Conservation (phyloP, 2,329 filamentous ascomycete genomes). For the Exophiala xenobiotica region DNA sequence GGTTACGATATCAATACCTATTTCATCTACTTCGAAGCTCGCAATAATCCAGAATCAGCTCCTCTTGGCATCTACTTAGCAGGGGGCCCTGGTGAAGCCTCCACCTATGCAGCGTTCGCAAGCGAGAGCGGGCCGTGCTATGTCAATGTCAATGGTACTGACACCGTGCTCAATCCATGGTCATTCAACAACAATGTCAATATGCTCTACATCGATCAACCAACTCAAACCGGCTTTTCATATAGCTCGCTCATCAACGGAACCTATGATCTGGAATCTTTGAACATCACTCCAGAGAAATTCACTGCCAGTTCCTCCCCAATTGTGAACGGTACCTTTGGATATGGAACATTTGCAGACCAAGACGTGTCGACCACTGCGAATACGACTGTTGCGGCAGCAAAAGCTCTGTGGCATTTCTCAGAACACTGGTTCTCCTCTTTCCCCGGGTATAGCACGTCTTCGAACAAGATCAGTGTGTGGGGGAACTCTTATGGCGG, state of each 20-base stretch:
- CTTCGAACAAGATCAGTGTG: slow-evolving; percentile 44
- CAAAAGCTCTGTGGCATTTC: slow-evolving; percentile 54
- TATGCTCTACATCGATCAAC: slow-evolving; percentile 70
- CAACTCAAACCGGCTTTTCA: slow-evolving; percentile 58
- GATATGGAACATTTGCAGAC: slow-evolving; percentile 54
- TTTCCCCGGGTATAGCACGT: slow-evolving; percentile 61
- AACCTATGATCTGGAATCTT: slow-evolving; percentile 31
- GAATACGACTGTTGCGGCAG: slow-evolving; percentile 44
- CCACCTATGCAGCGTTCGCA: slow-evolving; percentile 56
- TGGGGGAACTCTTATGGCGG: slow-evolving; percentile 44
- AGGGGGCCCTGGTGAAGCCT: slow-evolving; percentile 60
- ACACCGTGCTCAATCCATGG: slow-evolving; percentile 56
- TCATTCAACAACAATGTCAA: slow-evolving; percentile 65
- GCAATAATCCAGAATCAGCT: slow-evolving; percentile 52
- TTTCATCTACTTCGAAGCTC: slow-evolving; percentile 65
- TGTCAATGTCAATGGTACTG: slow-evolving; percentile 53
- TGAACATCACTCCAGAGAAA: slow-evolving; percentile 7
- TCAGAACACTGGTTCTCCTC: slow-evolving; percentile 57
- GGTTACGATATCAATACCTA: slow-evolving; percentile 62
- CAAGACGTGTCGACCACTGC: slow-evolving; percentile 39
- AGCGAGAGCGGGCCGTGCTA: slow-evolving; percentile 55
- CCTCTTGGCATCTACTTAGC: slow-evolving; percentile 63
- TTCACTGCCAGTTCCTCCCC: slow-evolving; percentile 32
- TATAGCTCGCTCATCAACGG: slow-evolving; percentile 49
- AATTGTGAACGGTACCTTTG: slow-evolving; percentile 52